Evolutionary conservation across 805 yeast genomes (phyloP).

Genomic region (Candida succiphila): DNA sequence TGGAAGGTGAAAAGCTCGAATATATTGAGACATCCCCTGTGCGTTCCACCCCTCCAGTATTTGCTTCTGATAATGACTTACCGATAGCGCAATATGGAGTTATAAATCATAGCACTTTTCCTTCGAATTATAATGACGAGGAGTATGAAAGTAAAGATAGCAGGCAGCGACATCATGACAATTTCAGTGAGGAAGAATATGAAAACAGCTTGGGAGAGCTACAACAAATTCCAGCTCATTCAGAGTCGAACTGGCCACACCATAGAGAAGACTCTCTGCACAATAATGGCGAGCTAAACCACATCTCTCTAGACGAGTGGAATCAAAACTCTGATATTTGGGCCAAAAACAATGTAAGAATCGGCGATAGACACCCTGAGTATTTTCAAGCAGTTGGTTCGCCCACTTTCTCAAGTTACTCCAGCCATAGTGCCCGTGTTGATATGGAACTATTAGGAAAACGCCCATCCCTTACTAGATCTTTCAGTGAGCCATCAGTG

Average conservation of each 20-base stretch:
- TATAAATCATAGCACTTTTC: too few relatives aligned
- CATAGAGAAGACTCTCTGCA: neutral
- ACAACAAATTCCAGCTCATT: constrained; percentile 13
- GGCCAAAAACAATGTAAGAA: constrained; percentile 12
- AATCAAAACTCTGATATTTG: constrained; percentile 12
- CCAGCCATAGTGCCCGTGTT: neutral
- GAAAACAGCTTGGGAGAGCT: constrained; percentile 3
- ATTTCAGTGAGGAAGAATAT: neutral
- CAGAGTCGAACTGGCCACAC: constrained; percentile 9
- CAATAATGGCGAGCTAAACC: constrained; percentile 6
- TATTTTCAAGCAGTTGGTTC: neutral
- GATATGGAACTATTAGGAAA: neutral
- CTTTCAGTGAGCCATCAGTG: constrained; percentile 13
- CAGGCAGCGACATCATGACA: too few relatives aligned
- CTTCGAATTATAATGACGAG: too few relatives aligned
- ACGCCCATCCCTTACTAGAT: constrained; percentile 8
- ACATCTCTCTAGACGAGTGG: constrained; percentile 21
- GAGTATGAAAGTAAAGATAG: too few relatives aligned
- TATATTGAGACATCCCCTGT: too few relatives aligned
- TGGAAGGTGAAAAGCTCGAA: too few relatives aligned
- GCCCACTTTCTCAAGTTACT: neutral
- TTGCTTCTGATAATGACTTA: too few relatives aligned
- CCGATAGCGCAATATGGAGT: too few relatives aligned
- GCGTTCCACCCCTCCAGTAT: too few relatives aligned
- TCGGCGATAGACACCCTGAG: constrained; percentile 3